Percentiles rank a stretch among this genome's conserved stretches.
These are phyloP conservation scores for Lasiosphaeria miniovina DNA, from an alignment of 495 filamentous ascomycete species.

Conservation along the genomic window DNA sequence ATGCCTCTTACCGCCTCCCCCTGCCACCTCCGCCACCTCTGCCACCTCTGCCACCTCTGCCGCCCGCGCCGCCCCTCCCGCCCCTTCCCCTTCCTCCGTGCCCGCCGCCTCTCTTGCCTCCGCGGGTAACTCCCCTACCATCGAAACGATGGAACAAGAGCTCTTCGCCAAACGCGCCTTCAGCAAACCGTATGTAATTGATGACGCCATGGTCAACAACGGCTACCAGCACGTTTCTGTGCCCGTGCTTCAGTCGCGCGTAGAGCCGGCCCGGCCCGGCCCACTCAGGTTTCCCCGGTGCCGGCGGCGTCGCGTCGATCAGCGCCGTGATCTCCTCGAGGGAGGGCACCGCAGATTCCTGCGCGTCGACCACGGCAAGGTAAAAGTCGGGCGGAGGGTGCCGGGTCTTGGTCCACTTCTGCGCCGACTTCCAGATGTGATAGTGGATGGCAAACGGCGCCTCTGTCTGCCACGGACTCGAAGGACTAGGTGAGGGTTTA, in stretches of 20 bases:
- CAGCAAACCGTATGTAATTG: conserved; percentile 77
- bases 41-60: conserved; percentile 22
- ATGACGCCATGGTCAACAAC: conserved; percentile 87
- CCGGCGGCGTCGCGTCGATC: conserved; percentile 63
- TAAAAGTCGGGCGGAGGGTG: conserved; percentile 78
- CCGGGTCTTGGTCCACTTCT: conserved; percentile 67
- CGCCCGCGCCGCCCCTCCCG: conserved; percentile 35
- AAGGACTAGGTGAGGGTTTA: conserved; percentile 39
- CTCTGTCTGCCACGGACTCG: conserved; percentile 14
- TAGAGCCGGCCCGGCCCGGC: conserved; percentile 50
- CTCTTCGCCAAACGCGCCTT: conserved; percentile 77
- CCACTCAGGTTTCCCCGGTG: conserved; percentile 54
- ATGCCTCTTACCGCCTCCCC: conserved; percentile 1
- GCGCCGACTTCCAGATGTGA: conserved; percentile 69
- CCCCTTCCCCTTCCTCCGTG: conserved; percentile 35
- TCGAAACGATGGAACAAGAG: conserved; percentile 58
- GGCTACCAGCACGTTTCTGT: conserved; percentile 78
- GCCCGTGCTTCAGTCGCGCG: conserved; percentile 75
- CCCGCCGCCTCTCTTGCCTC: conserved; percentile 38
- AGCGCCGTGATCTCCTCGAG: conserved; percentile 66
- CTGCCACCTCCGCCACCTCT: conserved; percentile 11
- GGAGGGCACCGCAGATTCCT: conserved; percentile 66
- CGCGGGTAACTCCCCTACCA: conserved; percentile 27
- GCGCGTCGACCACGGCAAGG: conserved; percentile 74
- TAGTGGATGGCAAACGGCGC: conserved; percentile 71